A percentile compares a stretch with the other conserved stretches of the same genome.
These are phyloP conservation scores for Aspergillus sp. DNA, from an alignment of 2,329 filamentous ascomycete genomes.

Conservation along the genomic window DNA sequence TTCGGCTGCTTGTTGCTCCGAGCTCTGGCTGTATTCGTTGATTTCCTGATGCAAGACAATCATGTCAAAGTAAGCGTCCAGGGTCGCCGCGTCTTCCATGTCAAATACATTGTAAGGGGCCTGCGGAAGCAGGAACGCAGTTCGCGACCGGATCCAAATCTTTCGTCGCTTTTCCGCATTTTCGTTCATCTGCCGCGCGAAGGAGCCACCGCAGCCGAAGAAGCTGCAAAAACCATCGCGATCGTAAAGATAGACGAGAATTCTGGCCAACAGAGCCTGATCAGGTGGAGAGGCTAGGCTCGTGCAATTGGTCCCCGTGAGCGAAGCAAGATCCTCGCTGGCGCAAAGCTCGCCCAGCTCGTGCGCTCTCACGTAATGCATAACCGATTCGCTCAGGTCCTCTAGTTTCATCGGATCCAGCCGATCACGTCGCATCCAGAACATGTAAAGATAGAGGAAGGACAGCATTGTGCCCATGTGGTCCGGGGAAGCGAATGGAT, in stretches of 20 bases:
- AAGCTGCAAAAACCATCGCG: conserved; percentile 12
- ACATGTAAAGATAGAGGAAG: conserved; percentile 13
- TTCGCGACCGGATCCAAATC: conserved; percentile 10
- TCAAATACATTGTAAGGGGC: neutral
- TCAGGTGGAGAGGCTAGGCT: neutral
- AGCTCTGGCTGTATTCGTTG: conserved; percentile 6
- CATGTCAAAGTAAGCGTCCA: conserved; percentile 12
- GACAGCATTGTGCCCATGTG: conserved; percentile 13
- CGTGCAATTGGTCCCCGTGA: neutral
- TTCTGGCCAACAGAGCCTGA: conserved; percentile 9
- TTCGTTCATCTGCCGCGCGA: conserved; percentile 7
- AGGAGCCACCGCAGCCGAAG: conserved; percentile 12
- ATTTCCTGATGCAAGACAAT: conserved; percentile 12
- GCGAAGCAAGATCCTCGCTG: neutral
- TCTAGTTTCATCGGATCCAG: conserved; percentile 4
- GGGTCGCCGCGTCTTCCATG: conserved; percentile 4
- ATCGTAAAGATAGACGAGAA: conserved; percentile 11
- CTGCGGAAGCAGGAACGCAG: conserved; percentile 2
- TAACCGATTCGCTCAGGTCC: conserved; percentile 3
- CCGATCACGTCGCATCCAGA: conserved; percentile 11
- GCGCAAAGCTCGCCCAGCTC: conserved; percentile 8
- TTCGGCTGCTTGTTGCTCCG: neutral
- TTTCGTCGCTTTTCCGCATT: conserved; percentile 1
- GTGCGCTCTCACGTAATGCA: conserved; percentile 1
- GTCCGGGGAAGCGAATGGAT: conserved; percentile 1